Percentiles rank a stretch among this genome's conserved stretches.
Conservation (phyloP, 108 stramenopile species). For the Fistulifera solaris region DNA sequence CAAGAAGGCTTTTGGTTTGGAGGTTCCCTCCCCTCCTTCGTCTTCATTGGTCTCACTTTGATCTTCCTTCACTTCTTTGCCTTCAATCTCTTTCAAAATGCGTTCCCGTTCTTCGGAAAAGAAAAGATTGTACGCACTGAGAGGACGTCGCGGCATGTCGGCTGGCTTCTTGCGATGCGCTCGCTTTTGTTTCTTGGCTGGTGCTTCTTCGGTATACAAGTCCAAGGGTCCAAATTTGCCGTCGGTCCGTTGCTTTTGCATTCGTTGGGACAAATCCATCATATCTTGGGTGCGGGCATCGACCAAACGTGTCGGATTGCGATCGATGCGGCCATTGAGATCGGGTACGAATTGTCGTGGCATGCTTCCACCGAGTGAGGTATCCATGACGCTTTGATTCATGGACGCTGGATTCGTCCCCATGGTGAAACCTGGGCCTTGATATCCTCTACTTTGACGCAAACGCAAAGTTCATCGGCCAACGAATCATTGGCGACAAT, state of each 20-base stretch:
- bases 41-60: conserved; percentile 1
- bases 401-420: neutral
- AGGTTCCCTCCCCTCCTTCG: conserved; percentile 10
- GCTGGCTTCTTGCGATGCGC: conserved; percentile 37
- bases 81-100: conserved; percentile 43
- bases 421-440: no score
- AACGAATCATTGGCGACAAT: neutral
- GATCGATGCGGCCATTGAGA: conserved; percentile 8
- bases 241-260: neutral
- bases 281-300: conserved; percentile 14
- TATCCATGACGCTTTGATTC: neutral
- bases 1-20: conserved; percentile 29
- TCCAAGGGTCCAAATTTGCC: neutral
- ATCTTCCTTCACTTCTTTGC: conserved; percentile 7
- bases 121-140: conserved; percentile 58
- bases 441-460: conserved; percentile 3
- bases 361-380: no score
- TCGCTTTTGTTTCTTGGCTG: conserved; percentile 26
- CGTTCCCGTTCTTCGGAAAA: conserved; percentile 51
- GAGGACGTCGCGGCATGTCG: conserved; percentile 47
- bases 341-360: neutral
- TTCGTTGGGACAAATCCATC: neutral
- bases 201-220: neutral
- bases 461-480: conserved; percentile 20
- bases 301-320: conserved; percentile 3